These are phyloP conservation scores for Teratosphaeriaceae sp. DNA, from an alignment of 2,329 filamentous ascomycete genomes.

Conservation along the genomic window DNA sequence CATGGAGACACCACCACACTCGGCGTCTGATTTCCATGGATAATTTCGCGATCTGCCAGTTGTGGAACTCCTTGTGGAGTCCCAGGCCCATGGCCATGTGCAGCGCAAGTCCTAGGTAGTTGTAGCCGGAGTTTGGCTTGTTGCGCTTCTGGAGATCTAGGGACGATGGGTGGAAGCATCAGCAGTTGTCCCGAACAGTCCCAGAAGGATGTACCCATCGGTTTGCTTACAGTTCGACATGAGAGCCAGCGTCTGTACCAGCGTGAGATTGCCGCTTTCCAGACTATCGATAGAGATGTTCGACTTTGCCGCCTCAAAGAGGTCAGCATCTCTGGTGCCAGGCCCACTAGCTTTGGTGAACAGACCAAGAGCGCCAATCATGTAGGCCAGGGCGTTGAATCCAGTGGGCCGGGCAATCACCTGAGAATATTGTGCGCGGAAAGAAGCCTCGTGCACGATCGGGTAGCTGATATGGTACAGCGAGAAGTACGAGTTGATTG, in stretches of 20 bases:
- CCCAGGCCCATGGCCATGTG: slow-evolving; percentile 46
- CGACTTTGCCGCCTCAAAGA: slow-evolving; percentile 40
- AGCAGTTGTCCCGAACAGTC: too few relatives aligned
- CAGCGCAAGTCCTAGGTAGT: slow-evolving; percentile 43
- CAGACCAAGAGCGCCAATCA: slow-evolving; percentile 40
- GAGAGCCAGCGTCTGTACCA: slow-evolving; percentile 42
- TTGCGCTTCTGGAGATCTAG: slow-evolving; percentile 44
- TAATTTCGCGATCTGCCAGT: slow-evolving; percentile 39
- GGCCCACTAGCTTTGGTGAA: slow-evolving; percentile 34
- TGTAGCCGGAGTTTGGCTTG: slow-evolving; percentile 46
- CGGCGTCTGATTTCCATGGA: slow-evolving; percentile 29
- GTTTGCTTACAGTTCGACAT: slow-evolving; percentile 46
- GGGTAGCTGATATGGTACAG: slow-evolving; percentile 44
- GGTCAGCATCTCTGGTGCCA: slow-evolving; percentile 36
- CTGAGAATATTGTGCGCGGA: slow-evolving; percentile 41
- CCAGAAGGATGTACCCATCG: too few relatives aligned
- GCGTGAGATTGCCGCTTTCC: slow-evolving; percentile 43
- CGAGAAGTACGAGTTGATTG: slow-evolving; percentile 39
- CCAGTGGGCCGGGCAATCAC: slow-evolving; percentile 37
- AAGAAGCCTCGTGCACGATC: slow-evolving; percentile 42
- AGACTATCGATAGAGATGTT: slow-evolving; percentile 42
- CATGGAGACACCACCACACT: slow-evolving; percentile 34
- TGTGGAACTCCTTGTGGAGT: slow-evolving; percentile 45
- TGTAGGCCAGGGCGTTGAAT: slow-evolving; percentile 39
- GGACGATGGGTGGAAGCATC: too few relatives aligned